Percentiles rank a stretch among this genome's conserved stretches.
Evolutionary conservation across 495 filamentous ascomycete genomes (phyloP).

Genomic region (Articulospora tetracladia): DNA sequence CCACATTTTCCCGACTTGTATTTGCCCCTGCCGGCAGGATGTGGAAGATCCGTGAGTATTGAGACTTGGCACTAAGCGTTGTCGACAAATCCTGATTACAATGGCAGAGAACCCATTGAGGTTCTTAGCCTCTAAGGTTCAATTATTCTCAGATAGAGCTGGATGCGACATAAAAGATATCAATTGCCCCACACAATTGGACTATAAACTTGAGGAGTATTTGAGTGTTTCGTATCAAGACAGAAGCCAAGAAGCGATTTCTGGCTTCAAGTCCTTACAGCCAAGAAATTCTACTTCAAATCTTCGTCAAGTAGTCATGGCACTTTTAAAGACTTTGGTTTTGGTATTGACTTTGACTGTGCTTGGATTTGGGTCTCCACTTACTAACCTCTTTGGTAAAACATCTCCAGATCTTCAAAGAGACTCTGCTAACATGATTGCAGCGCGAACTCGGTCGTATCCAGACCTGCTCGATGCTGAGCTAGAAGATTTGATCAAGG

Average conservation of each 20-base stretch:
- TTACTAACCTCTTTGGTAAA: neutral
- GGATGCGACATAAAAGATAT: no score
- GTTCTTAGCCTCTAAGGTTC: no score
- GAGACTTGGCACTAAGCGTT: no score
- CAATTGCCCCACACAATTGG: no score
- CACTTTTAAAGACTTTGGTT: neutral
- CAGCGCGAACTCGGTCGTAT: slow-evolving; percentile 28
- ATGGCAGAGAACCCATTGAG: neutral
- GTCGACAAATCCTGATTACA: neutral
- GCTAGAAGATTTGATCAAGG: slow-evolving; percentile 46
- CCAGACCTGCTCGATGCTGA: slow-evolving; percentile 46
- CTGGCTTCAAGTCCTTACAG: no score
- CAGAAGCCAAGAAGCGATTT: no score
- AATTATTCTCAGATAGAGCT: no score
- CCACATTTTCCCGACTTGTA: neutral
- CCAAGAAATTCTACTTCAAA: neutral
- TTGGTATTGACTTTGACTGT: neutral
- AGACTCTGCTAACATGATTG: neutral
- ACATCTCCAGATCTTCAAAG: neutral
- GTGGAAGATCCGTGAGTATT: neutral
- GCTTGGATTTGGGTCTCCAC: neutral
- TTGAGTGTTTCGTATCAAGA: neutral
- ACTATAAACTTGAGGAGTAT: neutral
- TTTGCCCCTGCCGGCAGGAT: neutral
- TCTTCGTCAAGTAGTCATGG: neutral